phyloP scores from a whole-genome alignment of 1,284 basidiomycete genomes.

The Irpex lacteus region DNA sequence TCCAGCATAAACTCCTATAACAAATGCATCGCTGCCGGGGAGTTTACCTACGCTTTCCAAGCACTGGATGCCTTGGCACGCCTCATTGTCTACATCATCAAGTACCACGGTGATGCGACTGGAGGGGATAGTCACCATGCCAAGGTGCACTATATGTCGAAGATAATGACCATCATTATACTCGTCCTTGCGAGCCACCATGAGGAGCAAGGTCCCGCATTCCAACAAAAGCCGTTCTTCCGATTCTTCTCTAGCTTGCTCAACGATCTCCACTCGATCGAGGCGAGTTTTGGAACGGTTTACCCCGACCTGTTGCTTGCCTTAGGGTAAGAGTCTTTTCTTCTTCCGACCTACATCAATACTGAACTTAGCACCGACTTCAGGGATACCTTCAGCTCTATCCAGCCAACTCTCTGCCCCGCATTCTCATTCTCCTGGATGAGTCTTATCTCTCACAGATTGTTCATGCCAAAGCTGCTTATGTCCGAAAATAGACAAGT shows the following conservation, averaged over 20 bases:
- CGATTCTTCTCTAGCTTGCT: conserved; percentile 97
- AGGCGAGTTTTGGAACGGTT: conserved; percentile 78
- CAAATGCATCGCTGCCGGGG: conserved; percentile 79
- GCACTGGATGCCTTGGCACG: conserved; percentile 95
- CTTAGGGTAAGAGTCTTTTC: conserved; percentile 58
- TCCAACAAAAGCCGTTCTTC: conserved; percentile 99
- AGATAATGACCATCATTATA: conserved; percentile 97
- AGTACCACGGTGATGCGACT: conserved; percentile 94
- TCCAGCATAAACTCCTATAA: conserved; percentile 91
- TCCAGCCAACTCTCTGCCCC: conserved; percentile 96
- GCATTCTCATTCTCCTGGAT: conserved; percentile 99
- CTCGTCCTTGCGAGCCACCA: conserved; percentile 94
- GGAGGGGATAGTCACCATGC: conserved; percentile 89
- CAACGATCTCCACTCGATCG: conserved; percentile 87
- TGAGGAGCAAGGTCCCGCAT: conserved; percentile 87
- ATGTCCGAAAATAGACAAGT: conserved; percentile 82
- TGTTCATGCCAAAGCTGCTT: conserved; percentile 97
- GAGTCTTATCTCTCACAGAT: conserved; percentile 90
- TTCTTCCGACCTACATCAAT: neutral
- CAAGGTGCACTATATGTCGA: conserved; percentile 96
- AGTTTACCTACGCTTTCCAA: conserved; percentile 81
- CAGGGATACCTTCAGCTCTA: conserved; percentile 93
- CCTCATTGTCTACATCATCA: conserved; percentile 97
- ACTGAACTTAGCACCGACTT: neutral
- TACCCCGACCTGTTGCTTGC: conserved; percentile 90